Evolutionary conservation across 2,329 filamentous ascomycete species (phyloP).

Genomic region (Talaromyces verruculosus): DNA sequence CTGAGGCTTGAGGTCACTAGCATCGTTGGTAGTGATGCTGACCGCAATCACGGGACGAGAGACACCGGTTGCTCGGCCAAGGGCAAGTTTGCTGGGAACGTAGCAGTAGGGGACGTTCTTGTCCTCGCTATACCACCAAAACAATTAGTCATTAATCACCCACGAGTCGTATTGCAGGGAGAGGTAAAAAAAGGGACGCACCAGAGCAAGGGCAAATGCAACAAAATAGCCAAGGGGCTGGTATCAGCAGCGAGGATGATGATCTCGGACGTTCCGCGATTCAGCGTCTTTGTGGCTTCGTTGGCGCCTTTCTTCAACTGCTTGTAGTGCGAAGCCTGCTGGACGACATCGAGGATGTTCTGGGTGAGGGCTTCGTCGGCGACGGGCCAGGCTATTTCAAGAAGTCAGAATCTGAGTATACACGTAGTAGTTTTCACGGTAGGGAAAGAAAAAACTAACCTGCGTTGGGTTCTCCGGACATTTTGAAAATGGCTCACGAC

Average conservation of each 20-base stretch:
- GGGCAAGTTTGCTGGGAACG: conserved; percentile 73
- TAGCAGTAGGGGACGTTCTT: conserved; percentile 73
- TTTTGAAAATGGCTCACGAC: conserved; percentile 40
- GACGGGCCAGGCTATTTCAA: conserved; percentile 62
- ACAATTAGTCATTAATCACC: background rate
- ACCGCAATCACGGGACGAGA: conserved; percentile 82
- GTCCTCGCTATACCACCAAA: conserved; percentile 55
- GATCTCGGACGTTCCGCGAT: conserved; percentile 86
- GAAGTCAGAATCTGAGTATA: background rate
- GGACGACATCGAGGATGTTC: conserved; percentile 79
- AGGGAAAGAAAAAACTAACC: conserved; percentile 25
- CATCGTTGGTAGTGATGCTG: conserved; percentile 89
- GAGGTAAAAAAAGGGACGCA: background rate
- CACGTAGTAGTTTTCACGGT: too few species aligned
- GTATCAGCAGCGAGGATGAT: conserved; percentile 85
- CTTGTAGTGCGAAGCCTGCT: conserved; percentile 62
- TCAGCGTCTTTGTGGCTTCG: conserved; percentile 83
- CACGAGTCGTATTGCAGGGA: background rate
- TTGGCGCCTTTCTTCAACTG: conserved; percentile 90
- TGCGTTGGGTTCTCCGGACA: conserved; percentile 36
- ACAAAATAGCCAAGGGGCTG: conserved; percentile 78
- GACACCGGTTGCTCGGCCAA: conserved; percentile 88
- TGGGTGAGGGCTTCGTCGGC: conserved; percentile 73
- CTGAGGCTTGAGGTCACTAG: conserved; percentile 80
- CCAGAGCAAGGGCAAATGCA: conserved; percentile 78